Percentiles rank a stretch among this genome's conserved stretches.
Conservation (phyloP, 2,329 filamentous ascomycete genomes). For the Pyrenochaeta sp. region DNA sequence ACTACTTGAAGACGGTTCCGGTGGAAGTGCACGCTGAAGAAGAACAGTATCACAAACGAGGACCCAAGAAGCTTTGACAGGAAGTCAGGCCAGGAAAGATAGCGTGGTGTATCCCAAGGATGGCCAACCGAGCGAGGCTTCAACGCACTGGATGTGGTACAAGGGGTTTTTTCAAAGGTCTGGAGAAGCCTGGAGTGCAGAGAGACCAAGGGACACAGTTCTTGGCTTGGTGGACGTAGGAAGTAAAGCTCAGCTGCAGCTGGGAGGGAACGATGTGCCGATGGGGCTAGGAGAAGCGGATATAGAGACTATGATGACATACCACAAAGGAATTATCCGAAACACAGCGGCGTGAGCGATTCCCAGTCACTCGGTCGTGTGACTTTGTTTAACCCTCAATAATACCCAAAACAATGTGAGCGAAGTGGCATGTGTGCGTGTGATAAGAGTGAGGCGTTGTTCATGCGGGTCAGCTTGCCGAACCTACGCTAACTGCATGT, state of each 20-base stretch:
- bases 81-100: background rate
- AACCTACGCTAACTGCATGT: constrained; percentile 23
- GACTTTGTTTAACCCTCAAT: background rate
- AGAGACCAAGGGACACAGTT: background rate
- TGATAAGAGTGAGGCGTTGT: constrained; percentile 30
- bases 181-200: background rate
- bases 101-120: background rate
- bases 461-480: constrained; percentile 16
- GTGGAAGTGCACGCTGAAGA: background rate
- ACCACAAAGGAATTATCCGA: background rate
- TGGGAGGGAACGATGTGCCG: background rate
- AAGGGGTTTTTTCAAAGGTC: background rate
- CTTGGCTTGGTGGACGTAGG: background rate
- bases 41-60: background rate
- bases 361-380: constrained; percentile 1
- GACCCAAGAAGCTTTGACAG: background rate
- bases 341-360: background rate
- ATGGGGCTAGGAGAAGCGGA: background rate
- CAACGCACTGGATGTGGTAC: background rate
- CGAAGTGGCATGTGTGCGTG: constrained; percentile 23
- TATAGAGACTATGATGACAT: background rate
- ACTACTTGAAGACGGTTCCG: background rate
- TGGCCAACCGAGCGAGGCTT: background rate
- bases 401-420: constrained; percentile 5
- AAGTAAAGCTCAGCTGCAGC: background rate